These are phyloP conservation scores for Yarrowia sp. DNA, from an alignment of 805 yeast genomes.

Conservation along the genomic window DNA sequence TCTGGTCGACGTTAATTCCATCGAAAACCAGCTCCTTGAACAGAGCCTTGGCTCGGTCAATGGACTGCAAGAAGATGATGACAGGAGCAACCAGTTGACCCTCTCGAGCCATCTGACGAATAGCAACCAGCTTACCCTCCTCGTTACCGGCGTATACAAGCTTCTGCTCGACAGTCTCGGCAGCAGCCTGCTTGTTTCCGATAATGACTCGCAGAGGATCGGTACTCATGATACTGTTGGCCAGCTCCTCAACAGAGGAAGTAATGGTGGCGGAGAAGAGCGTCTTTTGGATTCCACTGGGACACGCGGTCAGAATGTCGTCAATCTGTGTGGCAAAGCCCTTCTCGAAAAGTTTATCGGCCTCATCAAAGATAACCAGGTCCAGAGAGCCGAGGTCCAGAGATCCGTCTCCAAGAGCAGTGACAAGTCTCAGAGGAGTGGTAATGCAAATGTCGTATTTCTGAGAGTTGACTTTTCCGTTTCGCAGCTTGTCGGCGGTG, in stretches of 20 bases:
- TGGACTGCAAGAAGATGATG: slow-evolving; percentile 85
- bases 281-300: slow-evolving; percentile 54
- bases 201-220: slow-evolving; percentile 84
- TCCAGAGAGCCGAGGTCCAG: slow-evolving; percentile 65
- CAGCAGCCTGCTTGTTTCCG: slow-evolving; percentile 94
- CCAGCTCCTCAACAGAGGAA: slow-evolving; percentile 85
- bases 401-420: slow-evolving; percentile 61
- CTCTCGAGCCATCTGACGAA: slow-evolving; percentile 78
- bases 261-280: slow-evolving; percentile 96
- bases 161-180: slow-evolving; percentile 74
- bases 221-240: slow-evolving; percentile 69
- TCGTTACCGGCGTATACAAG: slow-evolving; percentile 87
- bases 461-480: slow-evolving; percentile 50
- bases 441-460: slow-evolving; percentile 68
- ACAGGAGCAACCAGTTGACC: slow-evolving; percentile 85
- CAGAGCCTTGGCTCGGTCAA: slow-evolving; percentile 90
- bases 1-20: slow-evolving; percentile 87
- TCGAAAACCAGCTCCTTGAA: slow-evolving; percentile 92
- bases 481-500: slow-evolving; percentile 57
- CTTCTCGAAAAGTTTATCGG: slow-evolving; percentile 86
- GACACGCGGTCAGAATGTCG: slow-evolving; percentile 63
- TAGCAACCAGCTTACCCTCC: slow-evolving; percentile 89
- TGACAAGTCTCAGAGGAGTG: slow-evolving; percentile 87
- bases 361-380: slow-evolving; percentile 86
- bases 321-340: slow-evolving; percentile 92